Evolutionary conservation across 2,329 filamentous ascomycete species (phyloP), one percentile per base, ranked within the genome.

Genomic region (Colletotrichum sp.): DNA sequence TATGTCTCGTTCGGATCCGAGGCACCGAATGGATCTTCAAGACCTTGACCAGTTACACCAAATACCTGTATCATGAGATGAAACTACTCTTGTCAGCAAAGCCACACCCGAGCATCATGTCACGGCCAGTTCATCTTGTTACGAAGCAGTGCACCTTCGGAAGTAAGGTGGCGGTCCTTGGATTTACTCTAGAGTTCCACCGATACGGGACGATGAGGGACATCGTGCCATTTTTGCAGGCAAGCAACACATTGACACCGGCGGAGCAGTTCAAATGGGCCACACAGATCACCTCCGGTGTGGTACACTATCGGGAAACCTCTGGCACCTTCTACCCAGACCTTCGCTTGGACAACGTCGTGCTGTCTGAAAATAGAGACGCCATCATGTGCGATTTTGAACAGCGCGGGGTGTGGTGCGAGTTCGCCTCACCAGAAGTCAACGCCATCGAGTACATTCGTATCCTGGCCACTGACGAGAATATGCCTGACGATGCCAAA

Each of bases 21-120:
- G 83, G 81, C 8, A 78, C 83, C 63, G 80, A 85, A 4, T 89
- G 87, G 84, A 88, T 92, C 71, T 87, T 93, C 81, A 93, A 93
- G 80, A 89, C 90, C 4, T 80, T 92, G 56, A 89, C 88, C 4
- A 90, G 89, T 81, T 88, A 87, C 77, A 86, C 89, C 75, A 92
- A 92, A 79, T 92, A 90, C 78, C 84, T 93, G 48, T 92, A 92
- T 79, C 90, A 92, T 78, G 91, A 93, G 81, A 84, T 93, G 21
- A 88, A 88, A 69, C 86, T 88, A 28, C 86, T 93, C 3, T 87
- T 92, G 69, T 85, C 81, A 32, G 85, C 92, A 61, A 83, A 86
- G 32, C 84, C 87, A 4, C 90, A 93, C 78, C 83, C 84, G 3
- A 89, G 90, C 79, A 82, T 92, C 72, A 87, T 92, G 64, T 81